Evolutionary conservation across 495 filamentous ascomycete species (phyloP).

Genomic region (Xylaria sp.): DNA sequence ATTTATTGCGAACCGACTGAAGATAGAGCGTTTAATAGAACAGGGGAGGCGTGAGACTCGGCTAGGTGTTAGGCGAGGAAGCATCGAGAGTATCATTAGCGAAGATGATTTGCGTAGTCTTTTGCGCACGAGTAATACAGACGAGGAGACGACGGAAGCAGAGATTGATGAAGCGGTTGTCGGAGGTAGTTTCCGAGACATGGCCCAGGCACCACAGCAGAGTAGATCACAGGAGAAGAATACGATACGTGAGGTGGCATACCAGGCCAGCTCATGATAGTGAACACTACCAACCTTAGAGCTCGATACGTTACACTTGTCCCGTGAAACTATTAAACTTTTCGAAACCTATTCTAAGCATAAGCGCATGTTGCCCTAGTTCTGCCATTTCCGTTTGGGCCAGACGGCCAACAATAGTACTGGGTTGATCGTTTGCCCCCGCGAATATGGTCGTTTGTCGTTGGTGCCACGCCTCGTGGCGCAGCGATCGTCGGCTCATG

Average conservation of each 20-base stretch:
- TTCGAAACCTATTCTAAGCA: neutral
- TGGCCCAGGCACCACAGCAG: constrained; percentile 22
- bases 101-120: constrained; percentile 51
- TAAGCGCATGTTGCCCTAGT: neutral
- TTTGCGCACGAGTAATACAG: constrained; percentile 35
- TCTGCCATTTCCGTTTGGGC: neutral
- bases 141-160: constrained; percentile 40
- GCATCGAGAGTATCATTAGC: constrained; percentile 54
- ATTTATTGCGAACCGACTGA: constrained; percentile 86
- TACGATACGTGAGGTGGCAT: neutral
- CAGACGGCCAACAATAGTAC: neutral
- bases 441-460: neutral
- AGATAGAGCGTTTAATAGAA: constrained; percentile 81
- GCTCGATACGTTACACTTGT: neutral
- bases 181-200: constrained; percentile 26
- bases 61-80: constrained; percentile 44
- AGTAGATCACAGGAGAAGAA: constrained; percentile 3
- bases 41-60: constrained; percentile 68
- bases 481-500: neutral
- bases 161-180: constrained; percentile 30
- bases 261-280: neutral
- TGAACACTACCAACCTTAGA: neutral
- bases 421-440: neutral
- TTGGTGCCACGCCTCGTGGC: neutral
- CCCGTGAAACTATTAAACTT: neutral